Evolutionary conservation across 768 basidiomycete species (phyloP).

Genomic region (Rickenella mellea): DNA sequence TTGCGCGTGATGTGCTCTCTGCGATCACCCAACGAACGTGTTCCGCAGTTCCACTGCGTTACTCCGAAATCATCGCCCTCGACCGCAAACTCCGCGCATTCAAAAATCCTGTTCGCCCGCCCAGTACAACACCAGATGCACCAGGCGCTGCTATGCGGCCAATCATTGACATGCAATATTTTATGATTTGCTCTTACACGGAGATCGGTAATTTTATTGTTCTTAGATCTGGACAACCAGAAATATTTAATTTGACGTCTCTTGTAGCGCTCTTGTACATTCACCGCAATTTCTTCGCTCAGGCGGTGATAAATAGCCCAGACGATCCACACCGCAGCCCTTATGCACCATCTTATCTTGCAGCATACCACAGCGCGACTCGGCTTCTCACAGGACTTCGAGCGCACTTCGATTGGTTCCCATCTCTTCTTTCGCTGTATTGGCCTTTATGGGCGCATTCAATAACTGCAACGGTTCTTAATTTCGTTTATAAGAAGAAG

Average conservation of each 20-base stretch:
- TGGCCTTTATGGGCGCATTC: slow-evolving; percentile 61
- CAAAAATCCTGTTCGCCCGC: slow-evolving; percentile 8
- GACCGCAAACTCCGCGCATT: slow-evolving; percentile 53
- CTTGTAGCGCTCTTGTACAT: slow-evolving; percentile 55
- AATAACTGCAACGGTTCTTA: slow-evolving; percentile 27
- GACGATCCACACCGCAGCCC: slow-evolving; percentile 50
- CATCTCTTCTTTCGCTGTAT: slow-evolving; percentile 51
- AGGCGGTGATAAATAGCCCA: slow-evolving; percentile 49
- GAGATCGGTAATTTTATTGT: not conserved
- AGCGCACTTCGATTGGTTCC: slow-evolving; percentile 45
- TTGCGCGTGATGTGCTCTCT: not conserved
- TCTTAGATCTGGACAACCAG: not conserved
- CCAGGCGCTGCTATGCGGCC: slow-evolving; percentile 16
- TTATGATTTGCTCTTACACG: not conserved
- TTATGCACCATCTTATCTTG: slow-evolving; percentile 62
- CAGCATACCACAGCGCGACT: slow-evolving; percentile 67
- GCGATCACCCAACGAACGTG: not conserved
- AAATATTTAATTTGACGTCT: slow-evolving; percentile 2
- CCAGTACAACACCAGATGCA: not conserved
- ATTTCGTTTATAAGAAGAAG: not conserved
- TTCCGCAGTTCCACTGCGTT: slow-evolving; percentile 37
- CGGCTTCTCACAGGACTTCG: slow-evolving; percentile 44
- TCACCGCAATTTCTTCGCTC: slow-evolving; percentile 59
- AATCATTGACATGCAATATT: not conserved
- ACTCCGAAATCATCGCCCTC: slow-evolving; percentile 40